Conservation (phyloP, 2,329 filamentous ascomycete species). For the Zasmidium cellare region DNA sequence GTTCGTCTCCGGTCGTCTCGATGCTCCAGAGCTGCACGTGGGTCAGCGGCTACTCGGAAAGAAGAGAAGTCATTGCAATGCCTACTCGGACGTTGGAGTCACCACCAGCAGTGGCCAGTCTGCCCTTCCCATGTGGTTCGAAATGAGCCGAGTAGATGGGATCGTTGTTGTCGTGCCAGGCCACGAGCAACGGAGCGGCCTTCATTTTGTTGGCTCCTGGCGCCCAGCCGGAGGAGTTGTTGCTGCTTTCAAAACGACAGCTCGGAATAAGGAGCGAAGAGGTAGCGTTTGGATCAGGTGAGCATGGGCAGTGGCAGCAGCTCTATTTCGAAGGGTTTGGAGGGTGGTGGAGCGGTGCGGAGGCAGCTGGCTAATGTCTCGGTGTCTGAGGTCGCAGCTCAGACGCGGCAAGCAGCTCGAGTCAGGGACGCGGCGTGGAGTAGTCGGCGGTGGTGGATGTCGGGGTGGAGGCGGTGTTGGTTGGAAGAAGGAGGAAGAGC, state of each 20-base stretch:
- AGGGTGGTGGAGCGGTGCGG: not conserved
- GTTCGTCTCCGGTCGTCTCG: slow-evolving; percentile 78
- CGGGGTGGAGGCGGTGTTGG: not conserved
- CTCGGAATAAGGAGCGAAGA: not conserved
- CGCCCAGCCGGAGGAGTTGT: not conserved
- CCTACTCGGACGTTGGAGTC: slow-evolving; percentile 93
- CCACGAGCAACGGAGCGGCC: slow-evolving; percentile 91
- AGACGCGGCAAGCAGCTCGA: not conserved
- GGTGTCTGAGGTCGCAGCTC: not conserved
- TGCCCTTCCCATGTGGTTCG: slow-evolving; percentile 85
- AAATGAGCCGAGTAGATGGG: slow-evolving; percentile 98
- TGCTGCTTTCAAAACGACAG: not conserved
- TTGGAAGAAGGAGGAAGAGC: too few relatives aligned
- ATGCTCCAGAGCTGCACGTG: slow-evolving; percentile 81
- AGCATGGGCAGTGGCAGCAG: not conserved
- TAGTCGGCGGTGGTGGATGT: not conserved
- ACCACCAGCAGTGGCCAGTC: slow-evolving; percentile 89
- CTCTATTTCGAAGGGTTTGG: not conserved
- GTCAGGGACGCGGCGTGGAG: not conserved
- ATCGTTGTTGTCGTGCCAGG: slow-evolving; percentile 97
- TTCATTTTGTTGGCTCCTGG: slow-evolving; percentile 64
- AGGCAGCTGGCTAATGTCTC: not conserved
- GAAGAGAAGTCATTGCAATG: slow-evolving; percentile 16
- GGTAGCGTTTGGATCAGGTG: not conserved
- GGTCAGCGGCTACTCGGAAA: not conserved